A percentile compares a stretch with the other conserved stretches of the same genome.
Evolutionary conservation across 176 grass and related monocot genomes (phyloP).

Genomic region (Eragrostis nindensis): DNA sequence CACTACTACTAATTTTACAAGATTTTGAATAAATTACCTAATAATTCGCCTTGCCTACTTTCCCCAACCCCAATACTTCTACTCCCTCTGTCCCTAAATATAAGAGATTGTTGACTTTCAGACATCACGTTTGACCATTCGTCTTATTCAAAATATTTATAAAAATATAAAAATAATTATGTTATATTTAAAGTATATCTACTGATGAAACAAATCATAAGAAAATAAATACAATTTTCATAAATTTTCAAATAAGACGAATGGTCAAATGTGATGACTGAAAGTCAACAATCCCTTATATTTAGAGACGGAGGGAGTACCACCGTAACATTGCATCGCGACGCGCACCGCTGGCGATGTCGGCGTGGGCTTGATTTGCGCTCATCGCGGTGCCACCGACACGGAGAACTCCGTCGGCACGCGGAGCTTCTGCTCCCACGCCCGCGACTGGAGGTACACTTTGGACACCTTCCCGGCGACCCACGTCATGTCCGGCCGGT

Average conservation of each 20-base stretch:
- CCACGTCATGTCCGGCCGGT: slow-evolving; percentile 65
- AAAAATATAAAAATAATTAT: no score
- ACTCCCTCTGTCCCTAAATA: no score
- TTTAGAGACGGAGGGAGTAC: no score
- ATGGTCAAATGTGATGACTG: no score
- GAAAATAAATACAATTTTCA: no score
- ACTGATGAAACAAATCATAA: no score
- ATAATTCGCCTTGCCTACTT: neutral
- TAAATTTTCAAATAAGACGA: no score
- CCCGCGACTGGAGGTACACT: slow-evolving; percentile 56
- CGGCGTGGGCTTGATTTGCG: neutral
- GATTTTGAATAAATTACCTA: neutral
- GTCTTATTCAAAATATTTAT: no score
- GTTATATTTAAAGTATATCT: no score
- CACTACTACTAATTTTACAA: neutral
- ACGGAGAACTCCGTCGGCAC: slow-evolving; percentile 58
- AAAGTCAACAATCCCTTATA: no score
- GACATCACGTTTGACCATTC: no score
- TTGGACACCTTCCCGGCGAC: slow-evolving; percentile 73
- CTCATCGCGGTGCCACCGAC: slow-evolving; percentile 58
- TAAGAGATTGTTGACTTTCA: no score
- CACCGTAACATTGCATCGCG: neutral
- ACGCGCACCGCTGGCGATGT: slow-evolving; percentile 4
- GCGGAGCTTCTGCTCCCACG: slow-evolving; percentile 57
- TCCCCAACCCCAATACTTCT: neutral